Base-by-base conservation (phyloP, 2,329 filamentous ascomycete genomes). In the Claviceps sp. region DNA sequence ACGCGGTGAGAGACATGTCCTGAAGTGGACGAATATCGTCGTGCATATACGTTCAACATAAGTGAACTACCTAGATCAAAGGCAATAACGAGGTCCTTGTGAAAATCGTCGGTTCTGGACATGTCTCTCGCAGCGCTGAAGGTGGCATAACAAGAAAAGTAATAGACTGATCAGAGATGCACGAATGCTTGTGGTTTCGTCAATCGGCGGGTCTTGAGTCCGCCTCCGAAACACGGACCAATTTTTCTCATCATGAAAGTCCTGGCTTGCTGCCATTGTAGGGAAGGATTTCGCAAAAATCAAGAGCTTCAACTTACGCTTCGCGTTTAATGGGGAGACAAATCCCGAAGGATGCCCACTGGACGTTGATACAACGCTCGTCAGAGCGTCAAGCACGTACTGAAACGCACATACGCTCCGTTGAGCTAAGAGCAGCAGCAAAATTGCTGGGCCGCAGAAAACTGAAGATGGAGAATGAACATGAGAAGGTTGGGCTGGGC, bases 201-300 rank as follows among this genome's bases (percentile, higher is more conserved):
- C 87, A 85, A 79, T 68, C 74, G 72, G 81, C 83, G 85, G 86
- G 85, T 90, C 86, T 91, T 91, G 86, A 88, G 79, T 80, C 85
- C 83, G 82, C 84, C 68, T 91, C 85, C 80, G 87, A 82, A 91
- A 93, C 86, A 91, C 86, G 86, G 87, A 91, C 87, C 85, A 90
- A 90, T 83, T 76, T 76, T 78, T 85, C 77, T 90, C 86, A 89
- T 90, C 86, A 69, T 59, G 53, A 52, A 60, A 52, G 44, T 43
- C 48, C 45, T 51, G 45, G 45, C 39, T 48, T 39, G 23, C 23
- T 44, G 38, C 49, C 45, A 40, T 45, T 22, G 26, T 23, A 47
- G 14, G 48, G 22, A 16, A 22, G 17, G 14, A 20, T 42, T 11
- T 20, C 13, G 11, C 26, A 6, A 6, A 6, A 8, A 45, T 38